Base-by-base conservation (phyloP, 2,329 filamentous ascomycete species). In the Colletotrichum liaoningense region DNA sequence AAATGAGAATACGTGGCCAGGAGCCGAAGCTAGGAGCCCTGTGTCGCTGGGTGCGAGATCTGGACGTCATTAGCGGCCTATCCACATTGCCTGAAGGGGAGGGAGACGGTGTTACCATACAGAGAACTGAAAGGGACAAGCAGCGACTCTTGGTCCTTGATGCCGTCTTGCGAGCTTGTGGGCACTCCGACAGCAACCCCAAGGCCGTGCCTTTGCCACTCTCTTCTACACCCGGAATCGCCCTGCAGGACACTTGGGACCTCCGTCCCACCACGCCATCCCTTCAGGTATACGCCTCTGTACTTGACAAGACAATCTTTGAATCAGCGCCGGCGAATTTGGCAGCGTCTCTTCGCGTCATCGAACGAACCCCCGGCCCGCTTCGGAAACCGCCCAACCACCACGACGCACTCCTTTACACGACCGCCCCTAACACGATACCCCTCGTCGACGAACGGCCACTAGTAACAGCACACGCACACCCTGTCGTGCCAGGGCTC, bases 21-120 rank as follows among this genome's bases (percentile, higher is more conserved):
- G 87, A 89, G 22, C 92, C 92, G 0, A 93, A 93, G 76, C 82
- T 94, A 0, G 92, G 92, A 24, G 91, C 92, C 1, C 81, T 94
- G 8, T 93, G 92, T 79, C 89, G 92, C 69, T 94, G 92, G 92
- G 92, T 94, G 5, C 88, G 92, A 70, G 92, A 93, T 78, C 83
- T 94, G 30, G 92, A 94, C 77, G 89, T 93, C 28, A 89, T 93
- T 63, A 92, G 90, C 75, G 91, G 91, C 1, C 82, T 93, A 8
- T 90, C 90, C 4, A 89, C 90, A 26, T 84, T 88, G 66, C 83
- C 88, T 0, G 84, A 84, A 2, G 85, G 85, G 3, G 81, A 83
- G 58, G 56, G 58, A 5, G 35, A 75, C 2, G 63, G 72, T 79
- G 79, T 52, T 16, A 78, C 73, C 1, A 75, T 80, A 3, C 77